Evolutionary conservation across 108 stramenopile species (phyloP), one percentile per base, ranked within the genome.

Genomic region (Cyclotella cryptica): DNA sequence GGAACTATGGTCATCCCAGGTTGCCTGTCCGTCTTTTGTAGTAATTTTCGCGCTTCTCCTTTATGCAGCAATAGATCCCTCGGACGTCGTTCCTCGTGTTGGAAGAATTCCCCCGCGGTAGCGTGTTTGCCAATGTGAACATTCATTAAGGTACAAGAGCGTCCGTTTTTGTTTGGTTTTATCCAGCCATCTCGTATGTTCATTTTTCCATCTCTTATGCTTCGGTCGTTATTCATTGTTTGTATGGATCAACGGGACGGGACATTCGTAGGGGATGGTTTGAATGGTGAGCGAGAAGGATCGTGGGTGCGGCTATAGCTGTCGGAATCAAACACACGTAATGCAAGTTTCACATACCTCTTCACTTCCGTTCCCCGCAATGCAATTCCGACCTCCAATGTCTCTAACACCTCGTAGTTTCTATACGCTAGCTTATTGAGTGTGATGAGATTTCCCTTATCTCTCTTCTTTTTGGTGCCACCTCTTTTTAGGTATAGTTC

Each of bases 151-250:
- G 80, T 72, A 42, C 87, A 87, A 3, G 85, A 81, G 18, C 88
- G 75, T 39, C 90, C 90, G 69, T 88, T 78, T 78, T 87, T 88
- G 49, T 60, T 74, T 27, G 85, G 70, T 66, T 86, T 85, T 12
- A 89, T 72, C 74, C 77, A 94, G 12, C 90, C 88, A 80, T 94
- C 93, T 63, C 88, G 78, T 1, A 94, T 80, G 79, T 90, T 94
- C 91, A 94, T 89, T 71, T 92, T 94, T n/a, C 93, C 93, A 71
- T 89, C 88, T 30, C 93, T 80, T 30, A 92, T 94, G 65, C 81
- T 69, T 11, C 55, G 40, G 52, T 66, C 18, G 21, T 6, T 5
- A 14, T 29, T 35, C 53, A 30, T 10, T 53, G n/a, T 26, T 18
- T 29, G 29, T 35, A 19, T 11, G 27, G 13, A 40, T 69, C 4